Conservation (phyloP, 176 grass and related monocot genomes). For the Zizania latifolia region DNA sequence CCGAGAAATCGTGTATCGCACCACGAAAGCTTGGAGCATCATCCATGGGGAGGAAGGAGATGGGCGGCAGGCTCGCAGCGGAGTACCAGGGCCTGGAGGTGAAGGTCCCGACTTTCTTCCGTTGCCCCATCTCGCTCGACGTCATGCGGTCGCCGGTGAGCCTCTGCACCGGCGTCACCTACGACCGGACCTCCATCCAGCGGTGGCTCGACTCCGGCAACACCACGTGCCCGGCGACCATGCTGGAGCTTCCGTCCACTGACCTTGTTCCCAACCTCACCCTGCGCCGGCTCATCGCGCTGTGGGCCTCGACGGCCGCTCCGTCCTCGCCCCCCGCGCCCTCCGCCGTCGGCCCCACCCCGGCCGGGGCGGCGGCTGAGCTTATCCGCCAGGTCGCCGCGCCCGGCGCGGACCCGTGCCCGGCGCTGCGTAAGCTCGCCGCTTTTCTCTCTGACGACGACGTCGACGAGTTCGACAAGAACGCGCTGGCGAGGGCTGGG, state of each 20-base stretch:
- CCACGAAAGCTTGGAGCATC: not conserved
- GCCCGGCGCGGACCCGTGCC: slow-evolving; percentile 24
- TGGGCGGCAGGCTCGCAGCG: slow-evolving; percentile 10
- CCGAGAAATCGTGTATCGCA: too few relatives aligned
- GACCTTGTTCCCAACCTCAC: slow-evolving; percentile 63
- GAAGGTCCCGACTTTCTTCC: slow-evolving; percentile 58
- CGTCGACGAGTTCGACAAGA: too few relatives aligned
- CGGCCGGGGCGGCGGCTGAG: not conserved
- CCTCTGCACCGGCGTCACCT: slow-evolving; percentile 81
- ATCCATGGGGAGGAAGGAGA: slow-evolving; percentile 37
- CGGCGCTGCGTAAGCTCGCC: slow-evolving; percentile 36
- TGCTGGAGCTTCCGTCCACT: slow-evolving; percentile 55
- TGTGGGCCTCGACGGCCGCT: slow-evolving; percentile 52
- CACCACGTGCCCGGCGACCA: slow-evolving; percentile 67
- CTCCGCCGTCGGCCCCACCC: slow-evolving; percentile 24
- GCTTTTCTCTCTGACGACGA: slow-evolving; percentile 48
- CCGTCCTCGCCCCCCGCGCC: slow-evolving; percentile 24
- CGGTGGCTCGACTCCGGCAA: slow-evolving; percentile 77
- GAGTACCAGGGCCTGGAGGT: slow-evolving; percentile 50
- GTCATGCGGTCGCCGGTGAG: too few relatives aligned
- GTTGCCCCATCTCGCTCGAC: too few relatives aligned
- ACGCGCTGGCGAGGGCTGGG: slow-evolving; percentile 33
- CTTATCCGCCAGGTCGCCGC: slow-evolving; percentile 30
- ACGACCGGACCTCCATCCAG: slow-evolving; percentile 75
- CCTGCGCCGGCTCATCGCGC: slow-evolving; percentile 52